Conservation (phyloP, 1,284 basidiomycete species). For the Papiliotrema terrestris region DNA sequence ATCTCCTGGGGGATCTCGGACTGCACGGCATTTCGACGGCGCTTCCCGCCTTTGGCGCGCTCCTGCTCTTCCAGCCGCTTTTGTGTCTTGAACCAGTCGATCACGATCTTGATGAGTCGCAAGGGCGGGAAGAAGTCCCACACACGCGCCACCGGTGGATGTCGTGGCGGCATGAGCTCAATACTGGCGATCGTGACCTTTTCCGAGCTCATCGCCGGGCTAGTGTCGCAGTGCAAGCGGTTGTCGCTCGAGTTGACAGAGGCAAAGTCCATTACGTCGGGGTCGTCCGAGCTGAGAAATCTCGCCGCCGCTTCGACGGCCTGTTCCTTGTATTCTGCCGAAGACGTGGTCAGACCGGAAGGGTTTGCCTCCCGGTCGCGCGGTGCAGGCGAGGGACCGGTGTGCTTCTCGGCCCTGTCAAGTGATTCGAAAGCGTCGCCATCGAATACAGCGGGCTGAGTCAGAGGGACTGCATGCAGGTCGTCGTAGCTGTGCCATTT, state of each 20-base stretch:
- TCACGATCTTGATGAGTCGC: conserved; percentile 26
- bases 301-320: conserved; percentile 21
- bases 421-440: conserved; percentile 20
- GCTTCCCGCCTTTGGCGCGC: conserved; percentile 26
- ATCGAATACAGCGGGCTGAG: conserved; percentile 22
- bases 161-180: conserved; percentile 35
- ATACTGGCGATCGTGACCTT: conserved; percentile 24
- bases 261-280: conserved; percentile 10
- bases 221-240: conserved; percentile 6
- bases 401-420: conserved; percentile 4
- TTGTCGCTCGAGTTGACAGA: conserved; percentile 4
- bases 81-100: conserved; percentile 24
- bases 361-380: conserved; percentile 6
- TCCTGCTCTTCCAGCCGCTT: conserved; percentile 21
- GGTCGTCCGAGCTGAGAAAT: conserved; percentile 16
- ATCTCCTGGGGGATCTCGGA: conserved; percentile 36
- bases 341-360: conserved; percentile 12
- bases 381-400: not conserved
- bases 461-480: conserved; percentile 26
- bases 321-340: conserved; percentile 15
- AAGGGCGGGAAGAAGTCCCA: conserved; percentile 34
- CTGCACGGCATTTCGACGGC: conserved; percentile 15
- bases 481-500: conserved; percentile 19
- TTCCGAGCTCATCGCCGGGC: conserved; percentile 2
- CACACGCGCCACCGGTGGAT: conserved; percentile 23